phyloP scores from a whole-genome alignment of 192 early-diverging fungal species.

The Coemansia sp. region DNA sequence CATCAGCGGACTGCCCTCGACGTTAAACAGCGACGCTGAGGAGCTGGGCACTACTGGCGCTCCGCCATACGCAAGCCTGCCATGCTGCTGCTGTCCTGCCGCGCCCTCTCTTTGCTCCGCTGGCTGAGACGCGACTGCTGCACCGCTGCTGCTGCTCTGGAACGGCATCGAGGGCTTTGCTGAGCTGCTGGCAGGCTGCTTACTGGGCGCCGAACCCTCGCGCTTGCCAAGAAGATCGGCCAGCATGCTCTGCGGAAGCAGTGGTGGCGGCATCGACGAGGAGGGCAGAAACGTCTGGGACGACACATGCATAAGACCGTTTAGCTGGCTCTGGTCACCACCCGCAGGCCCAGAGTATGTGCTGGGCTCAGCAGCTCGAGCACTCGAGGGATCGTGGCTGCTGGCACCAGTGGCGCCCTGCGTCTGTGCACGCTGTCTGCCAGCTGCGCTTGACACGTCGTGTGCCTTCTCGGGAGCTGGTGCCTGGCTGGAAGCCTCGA shows the following conservation, averaged over 20 bases:
- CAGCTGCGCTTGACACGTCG: neutral
- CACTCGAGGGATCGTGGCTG: neutral
- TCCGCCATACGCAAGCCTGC: neutral
- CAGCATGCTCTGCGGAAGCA: slow-evolving; percentile 34
- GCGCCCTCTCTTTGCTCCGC: neutral
- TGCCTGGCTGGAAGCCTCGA: neutral
- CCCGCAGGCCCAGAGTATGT: neutral
- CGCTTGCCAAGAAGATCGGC: slow-evolving; percentile 32
- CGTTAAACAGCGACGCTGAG: slow-evolving; percentile 27
- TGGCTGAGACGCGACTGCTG: neutral
- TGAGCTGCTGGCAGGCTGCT: neutral
- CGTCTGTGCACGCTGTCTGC: slow-evolving; percentile 11
- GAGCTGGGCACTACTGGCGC: slow-evolving; percentile 6
- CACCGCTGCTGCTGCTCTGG: neutral
- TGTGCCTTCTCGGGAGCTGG: neutral
- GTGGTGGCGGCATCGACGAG: slow-evolving; percentile 11
- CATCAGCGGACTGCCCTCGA: slow-evolving; percentile 6
- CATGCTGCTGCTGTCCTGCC: neutral
- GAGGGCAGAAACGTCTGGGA: neutral
- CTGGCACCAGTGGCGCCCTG: neutral
- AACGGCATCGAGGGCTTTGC: neutral
- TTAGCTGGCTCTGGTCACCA: neutral
- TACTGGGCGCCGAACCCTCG: slow-evolving; percentile 4
- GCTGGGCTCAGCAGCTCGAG: neutral
- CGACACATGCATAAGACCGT: neutral